These are phyloP conservation scores for Camelina laxa DNA, from an alignment of 345 rosid species.

Conservation along the genomic window DNA sequence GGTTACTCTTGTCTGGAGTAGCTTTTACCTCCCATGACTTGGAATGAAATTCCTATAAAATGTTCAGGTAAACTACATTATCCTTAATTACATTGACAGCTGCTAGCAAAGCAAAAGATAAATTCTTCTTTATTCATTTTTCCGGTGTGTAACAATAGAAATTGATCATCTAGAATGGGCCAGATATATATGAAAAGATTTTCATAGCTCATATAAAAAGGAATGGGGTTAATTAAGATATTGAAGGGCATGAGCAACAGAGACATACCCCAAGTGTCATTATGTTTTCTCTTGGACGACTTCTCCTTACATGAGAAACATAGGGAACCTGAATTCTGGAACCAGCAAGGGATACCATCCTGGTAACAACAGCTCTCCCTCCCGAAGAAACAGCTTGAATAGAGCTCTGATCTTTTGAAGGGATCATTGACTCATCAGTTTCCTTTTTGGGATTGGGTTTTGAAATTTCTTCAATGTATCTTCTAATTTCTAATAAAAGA, in stretches of 20 bases:
- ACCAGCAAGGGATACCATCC: slow-evolving; percentile 84
- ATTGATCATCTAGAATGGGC: slow-evolving; percentile 7
- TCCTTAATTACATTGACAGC: slow-evolving; percentile 7
- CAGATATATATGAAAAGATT: not conserved
- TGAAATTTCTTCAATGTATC: slow-evolving; percentile 90
- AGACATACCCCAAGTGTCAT: slow-evolving; percentile 78
- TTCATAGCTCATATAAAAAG: slow-evolving; percentile 20
- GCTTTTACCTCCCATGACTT: slow-evolving; percentile 51
- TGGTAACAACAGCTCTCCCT: slow-evolving; percentile 60
- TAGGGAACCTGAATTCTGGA: slow-evolving; percentile 78
- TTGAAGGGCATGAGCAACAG: not conserved
- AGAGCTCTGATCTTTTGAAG: slow-evolving; percentile 50
- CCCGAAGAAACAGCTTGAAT: slow-evolving; percentile 52
- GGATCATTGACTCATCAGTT: slow-evolving; percentile 47
- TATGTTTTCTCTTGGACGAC: slow-evolving; percentile 91
- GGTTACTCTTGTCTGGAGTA: slow-evolving; percentile 48
- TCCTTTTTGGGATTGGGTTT: slow-evolving; percentile 59
- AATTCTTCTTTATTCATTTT: not conserved
- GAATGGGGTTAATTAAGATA: slow-evolving; percentile 3
- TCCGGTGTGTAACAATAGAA: slow-evolving; percentile 1
- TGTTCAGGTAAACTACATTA: slow-evolving; percentile 14
- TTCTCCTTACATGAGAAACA: slow-evolving; percentile 85
- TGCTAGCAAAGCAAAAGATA: not conserved
- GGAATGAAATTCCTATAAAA: slow-evolving; percentile 64
- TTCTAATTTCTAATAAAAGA: slow-evolving; percentile 45